phyloP scores from a whole-genome alignment of 2,329 filamentous ascomycete genomes.

The Chaetomiaceae sp. region DNA sequence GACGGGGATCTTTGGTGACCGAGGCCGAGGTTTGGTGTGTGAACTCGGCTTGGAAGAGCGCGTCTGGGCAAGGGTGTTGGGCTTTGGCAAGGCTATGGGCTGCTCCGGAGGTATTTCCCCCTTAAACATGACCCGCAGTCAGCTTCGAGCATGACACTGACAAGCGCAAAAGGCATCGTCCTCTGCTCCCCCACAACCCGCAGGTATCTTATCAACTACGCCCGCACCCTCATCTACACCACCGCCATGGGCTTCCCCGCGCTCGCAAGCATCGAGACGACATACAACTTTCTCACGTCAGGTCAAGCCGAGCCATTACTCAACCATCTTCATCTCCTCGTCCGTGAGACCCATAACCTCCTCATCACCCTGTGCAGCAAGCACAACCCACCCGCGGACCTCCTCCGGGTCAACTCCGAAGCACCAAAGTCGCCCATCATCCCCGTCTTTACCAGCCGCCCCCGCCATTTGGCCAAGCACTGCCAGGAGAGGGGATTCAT shows the following conservation, averaged over 20 bases:
- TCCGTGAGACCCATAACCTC: slow-evolving; percentile 39
- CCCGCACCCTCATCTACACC: slow-evolving; percentile 70
- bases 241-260: slow-evolving; percentile 19
- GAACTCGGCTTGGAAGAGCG: slow-evolving; percentile 50
- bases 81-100: slow-evolving; percentile 63
- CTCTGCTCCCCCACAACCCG: slow-evolving; percentile 56
- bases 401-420: slow-evolving; percentile 28
- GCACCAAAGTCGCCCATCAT: slow-evolving; percentile 52
- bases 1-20: slow-evolving; percentile 52
- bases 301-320: slow-evolving; percentile 31
- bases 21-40: slow-evolving; percentile 55
- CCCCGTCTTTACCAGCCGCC: slow-evolving; percentile 47
- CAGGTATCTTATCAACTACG: slow-evolving; percentile 69
- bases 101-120: slow-evolving; percentile 59
- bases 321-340: slow-evolving; percentile 39
- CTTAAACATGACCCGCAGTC: not conserved
- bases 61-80: slow-evolving; percentile 56
- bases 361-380: slow-evolving; percentile 28
- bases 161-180: slow-evolving; percentile 32
- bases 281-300: slow-evolving; percentile 30
- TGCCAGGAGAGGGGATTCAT: slow-evolving; percentile 50
- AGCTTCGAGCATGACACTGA: not conserved
- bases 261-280: slow-evolving; percentile 28
- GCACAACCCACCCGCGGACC: slow-evolving; percentile 24
- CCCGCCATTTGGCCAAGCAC: slow-evolving; percentile 47